Base-by-base conservation (phyloP, 169 alveolate genomes). In the Pseudocohnilembus persalinus region DNA sequence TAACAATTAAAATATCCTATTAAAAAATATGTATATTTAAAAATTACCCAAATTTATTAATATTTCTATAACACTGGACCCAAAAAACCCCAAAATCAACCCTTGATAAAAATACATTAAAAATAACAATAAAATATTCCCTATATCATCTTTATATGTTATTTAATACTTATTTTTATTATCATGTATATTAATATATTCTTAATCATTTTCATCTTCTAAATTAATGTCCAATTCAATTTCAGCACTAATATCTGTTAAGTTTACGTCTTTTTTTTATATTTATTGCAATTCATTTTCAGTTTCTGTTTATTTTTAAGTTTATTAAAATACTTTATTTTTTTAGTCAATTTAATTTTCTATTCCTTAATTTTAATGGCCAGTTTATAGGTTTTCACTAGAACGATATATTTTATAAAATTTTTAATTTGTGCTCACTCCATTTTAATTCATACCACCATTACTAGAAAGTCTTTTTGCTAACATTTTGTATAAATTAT, bases 31-130 rank as follows among this genome's bases (percentile, higher is more conserved):
- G n/a, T n/a, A n/a, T n/a, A n/a, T n/a, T n/a, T n/a, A n/a, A n/a
- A 49, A 49, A 11, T 11, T 49, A 49, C 68, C 68, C 20, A 11
- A 4, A 49, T 49, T 49, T 49, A 49, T 49, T 49, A 49, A 49
- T 49, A 49, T 49, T 49, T 49, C 68, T 20, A 49, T 20, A 4
- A 49, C 68, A 49, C 68, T 49, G 34, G 76, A 29, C 29, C 29
- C 75, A 79, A 79, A 49, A 79, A 79, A 0, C 34, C n/a, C 74
- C 24, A 79, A 63, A 0, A 79, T 28, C 34, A 79, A 31, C 64
- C 84, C 84, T 63, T 79, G 29, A 64, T 79, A 79, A 30, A 34
- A n/a, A 63, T 79, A 79, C 28, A 79, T 33, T 24, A 29, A 28
- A 0, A 79, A 34, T 28, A 79, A n/a, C 1, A 79, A 63, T 11